These are phyloP conservation scores for Butyriboletus appendiculatus DNA, from an alignment of 1,284 basidiomycete genomes.

Conservation along the genomic window DNA sequence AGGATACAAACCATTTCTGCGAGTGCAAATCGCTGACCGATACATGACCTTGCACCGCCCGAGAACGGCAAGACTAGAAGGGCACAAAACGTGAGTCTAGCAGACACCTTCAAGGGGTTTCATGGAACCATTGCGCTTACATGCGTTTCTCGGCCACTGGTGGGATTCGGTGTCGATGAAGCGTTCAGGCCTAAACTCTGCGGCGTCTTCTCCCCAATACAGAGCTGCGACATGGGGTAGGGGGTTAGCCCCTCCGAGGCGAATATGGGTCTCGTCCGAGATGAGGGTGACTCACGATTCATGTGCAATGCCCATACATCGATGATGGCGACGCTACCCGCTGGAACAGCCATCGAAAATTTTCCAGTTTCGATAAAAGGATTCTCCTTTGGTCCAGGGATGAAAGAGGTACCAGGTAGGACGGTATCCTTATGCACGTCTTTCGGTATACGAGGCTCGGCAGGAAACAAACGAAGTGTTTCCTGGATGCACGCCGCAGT, in stretches of 20 bases:
- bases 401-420: slow-evolving; percentile 39
- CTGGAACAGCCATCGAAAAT: slow-evolving; percentile 40
- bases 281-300: slow-evolving; percentile 31
- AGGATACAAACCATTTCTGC: slow-evolving; percentile 31
- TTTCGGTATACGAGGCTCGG: slow-evolving; percentile 43
- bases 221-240: slow-evolving; percentile 23
- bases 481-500: slow-evolving; percentile 44
- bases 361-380: slow-evolving; percentile 32
- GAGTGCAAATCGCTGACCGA: slow-evolving; percentile 40
- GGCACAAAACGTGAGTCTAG: not conserved
- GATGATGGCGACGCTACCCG: slow-evolving; percentile 40
- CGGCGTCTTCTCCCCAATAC: slow-evolving; percentile 45
- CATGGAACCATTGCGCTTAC: slow-evolving; percentile 8
- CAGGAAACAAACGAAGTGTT: slow-evolving; percentile 43
- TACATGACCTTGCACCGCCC: slow-evolving; percentile 41
- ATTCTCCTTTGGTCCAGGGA: slow-evolving; percentile 24
- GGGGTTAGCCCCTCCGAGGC: not conserved
- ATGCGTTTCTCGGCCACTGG: slow-evolving; percentile 40
- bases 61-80: slow-evolving; percentile 40
- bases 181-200: slow-evolving; percentile 46
- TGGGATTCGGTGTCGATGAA: slow-evolving; percentile 45
- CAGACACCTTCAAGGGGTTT: not conserved
- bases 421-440: slow-evolving; percentile 37
- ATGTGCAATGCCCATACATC: slow-evolving; percentile 42
- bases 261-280: not conserved